These are phyloP conservation scores for Macaranga tanarius DNA, from an alignment of 441 rosid genomes.

Conservation along the genomic window DNA sequence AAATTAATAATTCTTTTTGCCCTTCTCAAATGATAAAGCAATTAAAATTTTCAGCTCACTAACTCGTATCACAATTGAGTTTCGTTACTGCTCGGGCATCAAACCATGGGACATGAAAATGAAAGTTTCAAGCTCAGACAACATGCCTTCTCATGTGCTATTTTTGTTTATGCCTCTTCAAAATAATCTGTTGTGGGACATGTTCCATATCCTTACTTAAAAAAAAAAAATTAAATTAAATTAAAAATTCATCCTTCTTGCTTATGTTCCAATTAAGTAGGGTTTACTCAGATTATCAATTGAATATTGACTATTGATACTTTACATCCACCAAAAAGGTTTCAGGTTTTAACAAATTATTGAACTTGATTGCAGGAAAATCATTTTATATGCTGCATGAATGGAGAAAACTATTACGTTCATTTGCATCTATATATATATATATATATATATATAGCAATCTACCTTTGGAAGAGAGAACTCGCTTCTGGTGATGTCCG, in stretches of 20 bases:
- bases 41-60: background rate
- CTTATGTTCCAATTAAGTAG: background rate
- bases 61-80: background rate
- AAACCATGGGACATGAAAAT: background rate
- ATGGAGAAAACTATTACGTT: background rate
- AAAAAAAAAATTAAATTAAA: too few relatives aligned
- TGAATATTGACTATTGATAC: background rate
- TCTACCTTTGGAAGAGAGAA: conserved; percentile 91
- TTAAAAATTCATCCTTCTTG: too few relatives aligned
- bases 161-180: too few relatives aligned
- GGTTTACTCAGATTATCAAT: background rate
- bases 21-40: background rate
- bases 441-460: too few relatives aligned
- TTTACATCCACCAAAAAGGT: background rate
- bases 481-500: conserved; percentile 72
- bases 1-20: background rate
- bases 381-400: background rate
- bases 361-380: background rate
- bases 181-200: background rate
- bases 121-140: background rate
- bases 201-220: too few relatives aligned
- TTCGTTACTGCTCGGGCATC: background rate
- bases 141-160: too few relatives aligned
- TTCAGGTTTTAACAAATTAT: background rate
- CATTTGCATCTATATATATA: too few relatives aligned